A percentile compares a stretch with the other conserved stretches of the same genome.
phyloP scores from a whole-genome alignment of 257 asterid genomes.

The Ehretia macrophylla region DNA sequence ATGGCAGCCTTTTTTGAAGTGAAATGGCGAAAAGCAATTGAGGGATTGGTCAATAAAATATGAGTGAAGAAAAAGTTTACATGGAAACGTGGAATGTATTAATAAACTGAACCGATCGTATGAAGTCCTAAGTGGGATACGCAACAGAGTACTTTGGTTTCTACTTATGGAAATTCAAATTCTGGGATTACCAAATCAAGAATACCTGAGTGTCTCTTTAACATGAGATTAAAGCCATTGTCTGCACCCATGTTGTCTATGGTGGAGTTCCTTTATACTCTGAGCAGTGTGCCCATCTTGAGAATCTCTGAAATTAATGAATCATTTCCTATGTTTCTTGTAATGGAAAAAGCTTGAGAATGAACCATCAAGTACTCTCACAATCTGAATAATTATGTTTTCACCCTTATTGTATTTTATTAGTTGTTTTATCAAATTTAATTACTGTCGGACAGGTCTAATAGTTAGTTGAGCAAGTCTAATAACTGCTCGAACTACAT shows the following conservation, averaged over 20 bases:
- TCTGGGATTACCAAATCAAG: conserved; percentile 12
- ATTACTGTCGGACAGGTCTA: no score
- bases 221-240: conserved; percentile 7
- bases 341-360: no score
- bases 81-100: not conserved
- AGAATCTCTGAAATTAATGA: conserved; percentile 23
- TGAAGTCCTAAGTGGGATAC: conserved; percentile 3
- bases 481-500: no score
- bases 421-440: no score
- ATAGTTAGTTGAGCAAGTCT: no score
- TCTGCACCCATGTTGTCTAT: conserved; percentile 3
- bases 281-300: conserved; percentile 14
- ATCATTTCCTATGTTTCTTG: conserved; percentile 2
- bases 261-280: conserved; percentile 60
- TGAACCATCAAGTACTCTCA: no score
- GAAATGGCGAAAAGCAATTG: no score
- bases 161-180: conserved; percentile 15
- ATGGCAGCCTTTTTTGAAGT: no score
- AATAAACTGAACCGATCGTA: not conserved
- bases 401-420: no score
- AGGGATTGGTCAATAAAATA: no score
- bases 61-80: no score
- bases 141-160: conserved; percentile 11
- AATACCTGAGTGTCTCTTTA: conserved; percentile 4
- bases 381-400: no score